These are phyloP conservation scores for Xylaria arbuscula DNA, from an alignment of 2,329 filamentous ascomycete genomes.

Conservation along the genomic window DNA sequence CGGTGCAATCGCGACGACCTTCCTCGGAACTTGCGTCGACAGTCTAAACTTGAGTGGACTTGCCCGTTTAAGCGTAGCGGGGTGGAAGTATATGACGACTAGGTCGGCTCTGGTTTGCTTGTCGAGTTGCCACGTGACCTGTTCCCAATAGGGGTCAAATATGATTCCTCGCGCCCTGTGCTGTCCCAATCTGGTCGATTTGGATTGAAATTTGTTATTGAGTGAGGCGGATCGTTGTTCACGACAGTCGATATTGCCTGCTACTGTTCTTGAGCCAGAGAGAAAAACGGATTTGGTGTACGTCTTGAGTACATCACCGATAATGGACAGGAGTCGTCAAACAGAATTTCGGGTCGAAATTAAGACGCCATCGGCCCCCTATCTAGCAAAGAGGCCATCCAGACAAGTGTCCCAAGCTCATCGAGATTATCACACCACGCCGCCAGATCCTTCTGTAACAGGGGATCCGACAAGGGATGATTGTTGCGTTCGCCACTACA, in stretches of 20 bases:
- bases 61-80: conserved; percentile 24
- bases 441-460: conserved; percentile 35
- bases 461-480: neutral
- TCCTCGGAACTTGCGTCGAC: conserved; percentile 22
- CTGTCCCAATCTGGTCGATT: conserved; percentile 66
- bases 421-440: conserved; percentile 47
- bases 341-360: too few species aligned
- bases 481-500: conserved; percentile 1
- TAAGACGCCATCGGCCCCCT: too few species aligned
- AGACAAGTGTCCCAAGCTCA: conserved; percentile 45
- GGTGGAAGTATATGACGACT: conserved; percentile 33
- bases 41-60: conserved; percentile 35
- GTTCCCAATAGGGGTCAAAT: conserved; percentile 56
- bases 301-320: too few species aligned
- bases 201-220: conserved; percentile 68
- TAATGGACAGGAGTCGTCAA: too few species aligned
- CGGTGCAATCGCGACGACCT: conserved; percentile 1
- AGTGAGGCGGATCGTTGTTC: conserved; percentile 54
- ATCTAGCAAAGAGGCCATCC: conserved; percentile 51
- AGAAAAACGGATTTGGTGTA: conserved; percentile 61
- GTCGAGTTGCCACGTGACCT: conserved; percentile 34
- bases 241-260: conserved; percentile 62
- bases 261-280: conserved; percentile 65
- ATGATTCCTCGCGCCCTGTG: conserved; percentile 63
- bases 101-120: conserved; percentile 31